These are phyloP conservation scores for Camellia sinensis DNA, from an alignment of 148 eudicot genomes.

Conservation along the genomic window DNA sequence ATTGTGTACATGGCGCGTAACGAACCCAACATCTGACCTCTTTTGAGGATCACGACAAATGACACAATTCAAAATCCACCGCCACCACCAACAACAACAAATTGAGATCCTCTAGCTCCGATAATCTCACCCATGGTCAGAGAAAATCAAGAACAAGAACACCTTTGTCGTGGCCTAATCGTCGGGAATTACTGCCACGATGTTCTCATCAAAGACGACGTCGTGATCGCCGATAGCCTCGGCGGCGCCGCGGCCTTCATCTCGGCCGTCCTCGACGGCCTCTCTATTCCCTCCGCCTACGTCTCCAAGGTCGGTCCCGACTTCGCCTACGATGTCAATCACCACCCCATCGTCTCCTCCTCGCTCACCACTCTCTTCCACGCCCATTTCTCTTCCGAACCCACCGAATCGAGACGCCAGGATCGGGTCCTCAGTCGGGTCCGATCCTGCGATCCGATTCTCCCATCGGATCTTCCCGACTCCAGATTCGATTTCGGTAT, in stretches of 20 bases:
- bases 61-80: neutral
- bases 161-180: constrained; percentile 44
- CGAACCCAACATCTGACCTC: neutral
- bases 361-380: constrained; percentile 71
- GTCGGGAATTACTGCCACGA: constrained; percentile 93
- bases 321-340: constrained; percentile 46
- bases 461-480: constrained; percentile 50
- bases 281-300: constrained; percentile 34
- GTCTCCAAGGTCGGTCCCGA: constrained; percentile 81
- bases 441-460: constrained; percentile 60
- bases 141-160: neutral
- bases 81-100: neutral
- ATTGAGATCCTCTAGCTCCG: neutral
- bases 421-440: constrained; percentile 74
- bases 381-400: constrained; percentile 58
- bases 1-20: neutral
- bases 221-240: constrained; percentile 55
- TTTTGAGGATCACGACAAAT: neutral
- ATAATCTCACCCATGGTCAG: constrained; percentile 7
- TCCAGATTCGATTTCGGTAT: constrained; percentile 56
- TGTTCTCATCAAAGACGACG: constrained; percentile 55
- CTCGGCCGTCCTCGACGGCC: constrained; percentile 54
- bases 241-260: constrained; percentile 96
- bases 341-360: constrained; percentile 41
- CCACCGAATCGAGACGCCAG: constrained; percentile 18